Evolutionary conservation across 768 basidiomycete genomes (phyloP).

Genomic region (Candolleomyces aberdarensis): DNA sequence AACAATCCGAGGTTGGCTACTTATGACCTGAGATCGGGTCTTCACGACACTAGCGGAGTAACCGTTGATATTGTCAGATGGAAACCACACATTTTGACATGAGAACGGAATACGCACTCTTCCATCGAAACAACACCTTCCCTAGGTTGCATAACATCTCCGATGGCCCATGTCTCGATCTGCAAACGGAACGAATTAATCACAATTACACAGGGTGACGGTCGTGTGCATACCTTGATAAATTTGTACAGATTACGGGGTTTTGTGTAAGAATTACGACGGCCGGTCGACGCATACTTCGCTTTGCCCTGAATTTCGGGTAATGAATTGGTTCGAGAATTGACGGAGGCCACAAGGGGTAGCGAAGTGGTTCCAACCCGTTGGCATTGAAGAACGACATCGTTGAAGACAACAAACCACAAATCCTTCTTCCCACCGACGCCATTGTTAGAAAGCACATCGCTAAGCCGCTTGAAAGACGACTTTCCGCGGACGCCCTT

Average conservation of each 20-base stretch:
- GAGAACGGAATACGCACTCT: slow-evolving; percentile 56
- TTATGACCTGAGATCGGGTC: slow-evolving; percentile 59
- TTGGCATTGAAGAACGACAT: slow-evolving; percentile 91
- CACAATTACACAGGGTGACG: neutral
- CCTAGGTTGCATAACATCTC: slow-evolving; percentile 68
- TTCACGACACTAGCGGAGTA: slow-evolving; percentile 55
- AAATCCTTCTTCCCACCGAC: slow-evolving; percentile 75
- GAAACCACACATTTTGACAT: slow-evolving; percentile 9
- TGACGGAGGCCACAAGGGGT: slow-evolving; percentile 66
- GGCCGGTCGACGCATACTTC: slow-evolving; percentile 81
- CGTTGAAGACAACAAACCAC: slow-evolving; percentile 95
- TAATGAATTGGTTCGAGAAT: slow-evolving; percentile 68
- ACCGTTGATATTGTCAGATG: neutral
- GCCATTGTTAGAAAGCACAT: slow-evolving; percentile 70
- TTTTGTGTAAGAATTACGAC: slow-evolving; percentile 71
- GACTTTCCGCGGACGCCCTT: slow-evolving; percentile 77
- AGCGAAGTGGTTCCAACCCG: slow-evolving; percentile 85
- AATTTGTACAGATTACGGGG: slow-evolving; percentile 94
- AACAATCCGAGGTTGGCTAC: slow-evolving; percentile 59
- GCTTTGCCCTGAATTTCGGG: slow-evolving; percentile 83
- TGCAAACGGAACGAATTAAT: slow-evolving; percentile 22
- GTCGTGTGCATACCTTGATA: slow-evolving; percentile 58
- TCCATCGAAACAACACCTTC: slow-evolving; percentile 88
- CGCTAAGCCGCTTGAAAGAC: slow-evolving; percentile 86
- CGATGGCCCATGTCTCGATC: slow-evolving; percentile 89